Evolutionary conservation across 495 filamentous ascomycete species (phyloP).

Genomic region (Sordaria brevicollis): DNA sequence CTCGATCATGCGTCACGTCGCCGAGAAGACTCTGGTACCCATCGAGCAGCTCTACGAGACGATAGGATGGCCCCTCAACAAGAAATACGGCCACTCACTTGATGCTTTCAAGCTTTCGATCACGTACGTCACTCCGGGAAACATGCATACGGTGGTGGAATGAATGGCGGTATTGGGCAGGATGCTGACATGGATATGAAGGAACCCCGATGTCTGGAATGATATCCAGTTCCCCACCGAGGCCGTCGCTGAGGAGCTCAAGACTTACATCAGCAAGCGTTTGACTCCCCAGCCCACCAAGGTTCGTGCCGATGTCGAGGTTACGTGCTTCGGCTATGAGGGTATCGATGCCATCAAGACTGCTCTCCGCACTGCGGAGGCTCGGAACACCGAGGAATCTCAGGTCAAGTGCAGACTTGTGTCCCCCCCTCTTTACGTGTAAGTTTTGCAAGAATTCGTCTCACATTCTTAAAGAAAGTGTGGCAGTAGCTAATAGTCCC

Average conservation of each 20-base stretch:
- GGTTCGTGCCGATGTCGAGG: conserved; percentile 94
- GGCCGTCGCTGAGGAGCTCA: conserved; percentile 75
- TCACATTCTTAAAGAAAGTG: not conserved
- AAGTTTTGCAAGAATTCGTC: conserved; percentile 12
- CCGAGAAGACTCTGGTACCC: conserved; percentile 88
- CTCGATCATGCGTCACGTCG: conserved; percentile 94
- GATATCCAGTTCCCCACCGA: conserved; percentile 82
- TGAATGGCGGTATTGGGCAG: not conserved
- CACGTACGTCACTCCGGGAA: conserved; percentile 50
- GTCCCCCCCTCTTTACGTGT: conserved; percentile 86
- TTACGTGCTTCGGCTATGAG: conserved; percentile 96
- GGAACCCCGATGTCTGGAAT: conserved; percentile 92
- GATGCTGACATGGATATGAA: conserved; percentile 20
- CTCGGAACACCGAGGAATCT: conserved; percentile 73
- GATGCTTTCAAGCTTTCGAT: conserved; percentile 99
- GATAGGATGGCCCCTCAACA: conserved; percentile 95
- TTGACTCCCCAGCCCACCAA: conserved; percentile 96
- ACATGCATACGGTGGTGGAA: not conserved
- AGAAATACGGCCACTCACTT: conserved; percentile 91
- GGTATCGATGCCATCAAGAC: conserved; percentile 96
- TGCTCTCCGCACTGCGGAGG: conserved; percentile 78
- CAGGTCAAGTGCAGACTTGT: conserved; percentile 97
- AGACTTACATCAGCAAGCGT: conserved; percentile 88
- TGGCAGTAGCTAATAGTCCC: not conserved
- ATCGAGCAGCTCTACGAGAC: conserved; percentile 87